Evolutionary conservation across 768 basidiomycete genomes (phyloP), one percentile per base, ranked within the genome.

Genomic region (Psilocybe subaeruginosa): DNA sequence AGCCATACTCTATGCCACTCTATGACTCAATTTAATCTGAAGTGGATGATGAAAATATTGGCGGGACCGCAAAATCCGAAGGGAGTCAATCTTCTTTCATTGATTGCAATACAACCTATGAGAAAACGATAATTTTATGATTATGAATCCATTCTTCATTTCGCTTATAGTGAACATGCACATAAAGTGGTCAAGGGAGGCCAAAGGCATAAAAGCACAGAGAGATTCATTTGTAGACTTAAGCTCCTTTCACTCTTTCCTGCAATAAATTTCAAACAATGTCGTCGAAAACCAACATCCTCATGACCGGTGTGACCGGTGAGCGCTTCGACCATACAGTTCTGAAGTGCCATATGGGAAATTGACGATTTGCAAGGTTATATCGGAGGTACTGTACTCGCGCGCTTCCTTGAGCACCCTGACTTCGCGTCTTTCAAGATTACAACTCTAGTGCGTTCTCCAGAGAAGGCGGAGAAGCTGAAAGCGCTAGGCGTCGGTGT

Each of bases 291-390:
- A 64, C 56, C 45, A 67, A 74, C 41, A 75, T 84, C 37, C 75
- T 83, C 58, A 59, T 84, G 53, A 76, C 77, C 43, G 80, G 81
- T 37, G 80, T 76, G 16, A 81, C 82, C 11, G 81, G 82, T 78
- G 59, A 43, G 68, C 37, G 23, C 23, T 23, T 23, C 23, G 23
- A 23, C 23, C 23, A 23, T 23, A 23, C 23, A 23, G 23, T 23
- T 23, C 23, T 23, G 2, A 23, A 23, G 23, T 23, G 23, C 23
- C 23, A 23, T 23, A 23, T 23, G 23, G 23, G 23, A 23, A 23
- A 23, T 23, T 7, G 30, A 41, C 27, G 47, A 48, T 23, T 43
- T 14, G 19, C 2, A 47, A 70, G 83, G 83, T n/a, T 85, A 82
- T 68, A 76, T 84, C 56, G 84, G 83, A 3, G 81, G 82, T 47